phyloP scores from a whole-genome alignment of 2,329 filamentous ascomycete genomes.

The Capronia epimyces region DNA sequence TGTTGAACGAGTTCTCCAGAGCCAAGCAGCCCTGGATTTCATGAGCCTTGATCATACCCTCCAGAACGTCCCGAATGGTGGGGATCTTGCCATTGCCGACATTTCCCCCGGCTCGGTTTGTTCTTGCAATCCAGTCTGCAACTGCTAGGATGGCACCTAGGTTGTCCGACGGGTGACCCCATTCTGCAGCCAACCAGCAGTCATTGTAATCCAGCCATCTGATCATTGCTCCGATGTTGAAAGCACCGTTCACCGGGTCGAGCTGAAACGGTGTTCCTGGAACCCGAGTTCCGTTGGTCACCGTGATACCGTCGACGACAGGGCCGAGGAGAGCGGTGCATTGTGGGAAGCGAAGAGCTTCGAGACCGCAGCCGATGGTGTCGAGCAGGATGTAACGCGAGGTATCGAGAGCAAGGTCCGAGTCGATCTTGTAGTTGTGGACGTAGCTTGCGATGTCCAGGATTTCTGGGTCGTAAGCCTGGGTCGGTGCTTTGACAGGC shows the following conservation, averaged over 20 bases:
- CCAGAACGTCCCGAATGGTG: conserved; percentile 83
- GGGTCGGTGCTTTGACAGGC: conserved; percentile 34
- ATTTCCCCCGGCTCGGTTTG: conserved; percentile 78
- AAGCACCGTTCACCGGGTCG: conserved; percentile 90
- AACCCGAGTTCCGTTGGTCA: conserved; percentile 87
- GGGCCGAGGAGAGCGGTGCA: conserved; percentile 93
- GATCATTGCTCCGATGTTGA: conserved; percentile 99
- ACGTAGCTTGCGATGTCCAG: conserved; percentile 93
- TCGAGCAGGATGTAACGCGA: conserved; percentile 95
- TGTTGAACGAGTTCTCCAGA: conserved; percentile 97
- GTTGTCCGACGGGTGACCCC: conserved; percentile 98
- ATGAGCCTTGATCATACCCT: conserved; percentile 98
- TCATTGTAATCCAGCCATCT: conserved; percentile 99
- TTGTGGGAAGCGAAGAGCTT: conserved; percentile 91
- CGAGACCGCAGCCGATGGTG: conserved; percentile 91
- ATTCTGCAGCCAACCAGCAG: conserved; percentile 98
- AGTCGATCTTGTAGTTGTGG: conserved; percentile 84
- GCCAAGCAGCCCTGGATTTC: conserved; percentile 97
- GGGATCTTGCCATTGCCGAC: conserved; percentile 69
- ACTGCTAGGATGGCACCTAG: conserved; percentile 93
- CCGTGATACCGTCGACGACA: conserved; percentile 79
- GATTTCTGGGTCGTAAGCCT: conserved; percentile 84
- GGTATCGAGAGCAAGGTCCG: conserved; percentile 90
- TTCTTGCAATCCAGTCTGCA: conserved; percentile 94
- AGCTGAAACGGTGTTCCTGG: conserved; percentile 90